Base-by-base conservation (phyloP, 2,329 filamentous ascomycete species). In the Epichloe hybrida region DNA sequence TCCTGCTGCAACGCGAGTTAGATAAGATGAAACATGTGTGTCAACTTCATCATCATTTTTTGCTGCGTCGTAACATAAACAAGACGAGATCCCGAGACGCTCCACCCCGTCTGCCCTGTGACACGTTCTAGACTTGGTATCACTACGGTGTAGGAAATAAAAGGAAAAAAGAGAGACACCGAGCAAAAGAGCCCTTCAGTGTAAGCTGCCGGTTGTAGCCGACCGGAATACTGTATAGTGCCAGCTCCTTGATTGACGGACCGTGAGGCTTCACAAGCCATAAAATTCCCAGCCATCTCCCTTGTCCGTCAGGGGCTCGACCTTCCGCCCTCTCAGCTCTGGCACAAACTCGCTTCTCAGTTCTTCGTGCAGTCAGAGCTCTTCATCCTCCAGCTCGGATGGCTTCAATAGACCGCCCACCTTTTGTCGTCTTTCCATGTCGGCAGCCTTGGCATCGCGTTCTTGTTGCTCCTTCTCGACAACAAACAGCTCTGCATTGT, bases 341-440 rank as follows among this genome's bases (percentile, higher is more conserved):
- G 74, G 73, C 53, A 71, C 69, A 63, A 74, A 77, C 66, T 86
- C 83, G 50, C 70, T 75, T 59, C 82, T 72, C 45, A 87, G 68
- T 66, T 88, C 83, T 66, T 81, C 67, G 43, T 80, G 72, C 56
- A 90, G 87, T 95, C 89, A 96, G 69, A 90, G 76, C 70, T 90
- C 86, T 62, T 91, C 87, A 60, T 91, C 87, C 57, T 89, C 91
- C 64, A 98, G 80, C 67, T 98, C 93, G n/a, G 89, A 93, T 47
- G 93, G 94, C 75, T 98, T 97, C 62, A 98, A 75, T 54, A 98
- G 76, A 62, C 94, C 93, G 58, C 93, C 90, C 51, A 98, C 88
- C 76, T 95, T 97, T 72, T 91, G 87, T 55, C 88, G 83, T 58
- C 91, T 84, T 69, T 96, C 88, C 61, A 90, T 83, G 66, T 98